Conservation (phyloP, 768 basidiomycete genomes). For the Guyanaporus albipodus region DNA sequence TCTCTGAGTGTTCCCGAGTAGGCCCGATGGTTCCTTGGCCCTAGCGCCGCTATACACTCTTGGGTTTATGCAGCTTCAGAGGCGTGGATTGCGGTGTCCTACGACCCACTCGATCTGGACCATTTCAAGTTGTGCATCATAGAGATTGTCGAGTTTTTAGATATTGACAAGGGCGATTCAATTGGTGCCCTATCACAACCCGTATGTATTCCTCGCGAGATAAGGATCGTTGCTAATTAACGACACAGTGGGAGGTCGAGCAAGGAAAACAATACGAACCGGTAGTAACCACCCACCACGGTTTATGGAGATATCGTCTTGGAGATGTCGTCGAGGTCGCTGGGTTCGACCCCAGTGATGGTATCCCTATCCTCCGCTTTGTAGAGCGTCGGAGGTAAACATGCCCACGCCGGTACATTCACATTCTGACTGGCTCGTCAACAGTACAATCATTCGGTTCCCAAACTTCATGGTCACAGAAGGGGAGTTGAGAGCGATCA, state of each 20-base stretch:
- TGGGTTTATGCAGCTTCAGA: constrained; percentile 2
- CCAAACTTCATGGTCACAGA: constrained; percentile 6
- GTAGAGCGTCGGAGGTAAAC: constrained; percentile 8
- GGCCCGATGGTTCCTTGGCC: constrained; percentile 10
- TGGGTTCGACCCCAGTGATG: constrained; percentile 16
- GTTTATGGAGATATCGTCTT: constrained; percentile 22
- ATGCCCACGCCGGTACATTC: not conserved
- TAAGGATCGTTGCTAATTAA: not conserved
- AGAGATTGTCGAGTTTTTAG: constrained; percentile 15
- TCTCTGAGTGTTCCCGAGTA: not conserved
- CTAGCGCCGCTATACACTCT: not conserved
- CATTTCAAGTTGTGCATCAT: constrained; percentile 1
- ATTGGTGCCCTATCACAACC: not conserved
- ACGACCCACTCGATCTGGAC: constrained; percentile 6
- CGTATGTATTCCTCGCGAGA: not conserved
- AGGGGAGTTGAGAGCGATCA: constrained; percentile 5
- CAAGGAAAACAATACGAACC: constrained; percentile 11
- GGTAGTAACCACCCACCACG: constrained; percentile 14
- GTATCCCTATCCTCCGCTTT: constrained; percentile 15
- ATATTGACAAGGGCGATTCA: constrained; percentile 1
- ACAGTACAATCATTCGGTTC: constrained; percentile 7
- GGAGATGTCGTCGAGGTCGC: constrained; percentile 19
- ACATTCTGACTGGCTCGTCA: not conserved
- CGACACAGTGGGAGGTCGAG: constrained; percentile 15
- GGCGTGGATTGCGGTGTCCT: not conserved